Conservation (phyloP, 352 stramenopile genomes). For the Thalassiosira tumida region DNA sequence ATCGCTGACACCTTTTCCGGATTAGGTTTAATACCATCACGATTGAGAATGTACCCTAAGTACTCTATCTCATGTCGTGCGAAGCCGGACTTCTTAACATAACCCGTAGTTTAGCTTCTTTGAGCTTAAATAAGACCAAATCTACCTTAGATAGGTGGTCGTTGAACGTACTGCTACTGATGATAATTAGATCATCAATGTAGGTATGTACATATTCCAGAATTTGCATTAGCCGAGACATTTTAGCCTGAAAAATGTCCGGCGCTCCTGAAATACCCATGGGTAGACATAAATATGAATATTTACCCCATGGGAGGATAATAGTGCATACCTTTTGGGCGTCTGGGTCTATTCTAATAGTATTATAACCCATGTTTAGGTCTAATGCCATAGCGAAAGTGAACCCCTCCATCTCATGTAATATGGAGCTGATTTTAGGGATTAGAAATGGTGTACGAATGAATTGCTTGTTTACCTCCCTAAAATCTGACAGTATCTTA, state of each 20-base stretch:
- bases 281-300: background rate
- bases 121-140: background rate
- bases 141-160: background rate
- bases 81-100: background rate
- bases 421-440: constrained; percentile 18
- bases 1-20: background rate
- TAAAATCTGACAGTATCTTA: background rate
- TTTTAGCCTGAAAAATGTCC: background rate
- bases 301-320: background rate
- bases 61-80: background rate
- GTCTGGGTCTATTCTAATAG: background rate
- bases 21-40: background rate
- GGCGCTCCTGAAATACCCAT: background rate
- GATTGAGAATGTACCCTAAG: background rate
- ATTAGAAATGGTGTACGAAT: constrained; percentile 23
- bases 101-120: background rate
- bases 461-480: constrained; percentile 1
- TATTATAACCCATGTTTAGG: constrained; percentile 4
- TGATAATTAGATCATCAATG: background rate
- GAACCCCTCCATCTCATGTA: constrained; percentile 35
- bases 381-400: background rate
- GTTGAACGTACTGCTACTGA: background rate
- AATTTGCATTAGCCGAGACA: background rate
- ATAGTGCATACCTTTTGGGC: constrained; percentile 6
- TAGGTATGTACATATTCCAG: background rate